Conservation (phyloP, 805 yeast species). For the Metschnikowia cerradonensis region DNA sequence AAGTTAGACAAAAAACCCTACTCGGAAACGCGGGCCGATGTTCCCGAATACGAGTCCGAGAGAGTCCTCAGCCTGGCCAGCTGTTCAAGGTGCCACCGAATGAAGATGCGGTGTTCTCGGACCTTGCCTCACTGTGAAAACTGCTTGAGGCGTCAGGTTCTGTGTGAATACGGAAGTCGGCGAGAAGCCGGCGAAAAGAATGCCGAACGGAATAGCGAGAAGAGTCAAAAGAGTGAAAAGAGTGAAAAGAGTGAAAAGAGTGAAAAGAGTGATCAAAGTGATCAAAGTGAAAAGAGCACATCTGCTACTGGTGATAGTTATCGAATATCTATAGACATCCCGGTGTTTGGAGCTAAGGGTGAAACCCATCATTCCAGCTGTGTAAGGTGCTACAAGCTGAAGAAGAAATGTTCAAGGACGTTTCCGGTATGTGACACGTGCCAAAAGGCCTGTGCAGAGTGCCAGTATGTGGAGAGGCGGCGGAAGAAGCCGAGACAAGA, state of each 20-base stretch:
- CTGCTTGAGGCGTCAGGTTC: background rate
- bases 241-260: too few relatives aligned
- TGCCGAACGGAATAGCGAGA: too few relatives aligned
- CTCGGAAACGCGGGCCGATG: background rate
- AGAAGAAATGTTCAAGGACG: slow-evolving; percentile 39
- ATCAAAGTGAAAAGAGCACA: too few relatives aligned
- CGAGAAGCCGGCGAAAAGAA: background rate
- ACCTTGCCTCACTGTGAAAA: slow-evolving; percentile 1
- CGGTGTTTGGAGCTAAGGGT: slow-evolving; percentile 18
- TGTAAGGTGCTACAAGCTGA: slow-evolving; percentile 37
- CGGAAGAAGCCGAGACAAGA: slow-evolving; percentile 19
- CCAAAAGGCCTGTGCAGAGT: slow-evolving; percentile 29
- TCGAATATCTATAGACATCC: slow-evolving; percentile 5
- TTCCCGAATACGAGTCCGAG: background rate
- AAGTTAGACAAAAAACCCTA: slow-evolving; percentile 16
- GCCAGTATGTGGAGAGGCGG: slow-evolving; percentile 35
- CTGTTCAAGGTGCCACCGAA: slow-evolving; percentile 1
- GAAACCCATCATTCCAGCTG: slow-evolving; percentile 32
- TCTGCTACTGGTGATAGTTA: too few relatives aligned
- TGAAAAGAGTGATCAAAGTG: too few relatives aligned
- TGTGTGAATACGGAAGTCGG: background rate
- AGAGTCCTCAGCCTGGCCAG: background rate
- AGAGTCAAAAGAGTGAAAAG: too few relatives aligned
- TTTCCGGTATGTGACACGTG: slow-evolving; percentile 39
- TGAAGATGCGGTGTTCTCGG: slow-evolving; percentile 3